A percentile compares a stretch with the other conserved stretches of the same genome.
phyloP scores from a whole-genome alignment of 768 basidiomycete species.

The Asterophora lycoperdoides region DNA sequence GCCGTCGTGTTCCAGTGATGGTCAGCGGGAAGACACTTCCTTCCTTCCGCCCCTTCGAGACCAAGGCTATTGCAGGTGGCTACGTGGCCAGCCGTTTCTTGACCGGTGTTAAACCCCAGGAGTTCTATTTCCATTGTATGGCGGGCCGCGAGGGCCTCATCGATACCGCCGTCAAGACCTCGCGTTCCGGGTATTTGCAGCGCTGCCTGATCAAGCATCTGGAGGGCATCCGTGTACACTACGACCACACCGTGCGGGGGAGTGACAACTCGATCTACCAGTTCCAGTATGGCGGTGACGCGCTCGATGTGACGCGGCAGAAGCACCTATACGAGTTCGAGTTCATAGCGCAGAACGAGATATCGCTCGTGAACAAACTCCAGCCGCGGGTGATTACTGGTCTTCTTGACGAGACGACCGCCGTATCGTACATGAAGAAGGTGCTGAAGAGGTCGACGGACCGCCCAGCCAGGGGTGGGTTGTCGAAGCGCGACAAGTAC shows the following conservation, averaged over 20 bases:
- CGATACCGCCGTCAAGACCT: slow-evolving; percentile 98
- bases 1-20: slow-evolving; percentile 98
- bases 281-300: slow-evolving; percentile 96
- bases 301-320: slow-evolving; percentile 94
- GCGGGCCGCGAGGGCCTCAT: slow-evolving; percentile 98
- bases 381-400: slow-evolving; percentile 55
- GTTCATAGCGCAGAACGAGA: slow-evolving; percentile 84
- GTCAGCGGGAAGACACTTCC: slow-evolving; percentile 98
- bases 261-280: slow-evolving; percentile 92
- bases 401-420: slow-evolving; percentile 62
- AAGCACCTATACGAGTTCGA: slow-evolving; percentile 93
- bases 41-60: slow-evolving; percentile 95
- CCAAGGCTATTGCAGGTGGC: slow-evolving; percentile 96
- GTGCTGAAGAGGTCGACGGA: slow-evolving; percentile 67
- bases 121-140: slow-evolving; percentile 99
- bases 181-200: slow-evolving; percentile 96
- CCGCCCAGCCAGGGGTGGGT: slow-evolving; percentile 35
- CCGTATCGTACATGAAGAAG: slow-evolving; percentile 82
- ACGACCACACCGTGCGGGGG: slow-evolving; percentile 96
- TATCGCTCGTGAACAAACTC: slow-evolving; percentile 71
- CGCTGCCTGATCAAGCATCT: slow-evolving; percentile 98
- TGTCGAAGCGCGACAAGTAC: slow-evolving; percentile 54
- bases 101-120: slow-evolving; percentile 96
- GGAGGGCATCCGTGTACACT: slow-evolving; percentile 94
- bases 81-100: slow-evolving; percentile 98